Percentiles rank a stretch among this genome's conserved stretches.
Conservation (phyloP, 306 rosid genomes). For the Coriaria nepalensis region DNA sequence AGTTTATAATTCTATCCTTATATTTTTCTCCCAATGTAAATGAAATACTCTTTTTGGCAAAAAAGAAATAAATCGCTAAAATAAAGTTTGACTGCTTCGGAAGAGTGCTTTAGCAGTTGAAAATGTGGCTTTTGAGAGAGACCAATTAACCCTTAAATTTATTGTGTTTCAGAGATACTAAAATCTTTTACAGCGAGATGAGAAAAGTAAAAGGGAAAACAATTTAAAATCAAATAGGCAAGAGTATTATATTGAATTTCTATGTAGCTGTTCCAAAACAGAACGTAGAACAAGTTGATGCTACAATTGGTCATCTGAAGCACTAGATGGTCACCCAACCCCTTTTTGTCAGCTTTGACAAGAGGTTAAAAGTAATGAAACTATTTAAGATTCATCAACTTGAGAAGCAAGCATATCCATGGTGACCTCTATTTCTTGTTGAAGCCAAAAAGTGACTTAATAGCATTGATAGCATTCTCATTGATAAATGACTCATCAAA, state of each 20-base stretch:
- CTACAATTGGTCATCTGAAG: constrained; percentile 3
- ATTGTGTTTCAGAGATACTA: too few relatives aligned
- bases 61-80: too few relatives aligned
- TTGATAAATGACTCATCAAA: constrained; percentile 90
- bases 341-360: neutral
- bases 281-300: constrained; percentile 6
- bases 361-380: constrained; percentile 1
- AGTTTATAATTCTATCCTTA: too few relatives aligned
- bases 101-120: too few relatives aligned
- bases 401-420: neutral
- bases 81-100: too few relatives aligned
- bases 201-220: neutral
- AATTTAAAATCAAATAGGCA: neutral
- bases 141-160: too few relatives aligned
- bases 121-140: too few relatives aligned
- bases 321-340: constrained; percentile 5
- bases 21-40: too few relatives aligned
- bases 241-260: neutral
- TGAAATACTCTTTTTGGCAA: too few relatives aligned
- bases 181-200: too few relatives aligned
- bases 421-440: constrained; percentile 37
- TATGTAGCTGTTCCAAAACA: neutral
- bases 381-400: neutral
- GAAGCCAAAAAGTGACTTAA: constrained; percentile 83
- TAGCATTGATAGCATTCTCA: constrained; percentile 91